Base-by-base conservation (phyloP, 2,329 filamentous ascomycete genomes). In the Hirsutella thompsonii region DNA sequence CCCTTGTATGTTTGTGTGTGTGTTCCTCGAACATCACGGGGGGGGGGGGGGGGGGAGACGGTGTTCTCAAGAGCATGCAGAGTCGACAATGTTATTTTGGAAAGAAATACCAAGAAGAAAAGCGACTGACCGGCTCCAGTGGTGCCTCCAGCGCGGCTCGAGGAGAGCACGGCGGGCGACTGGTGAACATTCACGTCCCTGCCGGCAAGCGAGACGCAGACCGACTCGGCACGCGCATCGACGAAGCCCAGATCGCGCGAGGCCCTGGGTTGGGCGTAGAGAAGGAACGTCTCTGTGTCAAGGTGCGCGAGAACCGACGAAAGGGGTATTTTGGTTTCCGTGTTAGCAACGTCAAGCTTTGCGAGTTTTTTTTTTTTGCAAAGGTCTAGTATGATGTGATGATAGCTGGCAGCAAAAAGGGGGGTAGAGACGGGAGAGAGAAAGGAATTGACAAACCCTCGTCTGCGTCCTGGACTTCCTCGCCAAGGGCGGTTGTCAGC, bases 241-340 rank as follows among this genome's bases (percentile, higher is more conserved):
- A 96, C 65, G 61, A 95, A 92, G 54, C 90, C 92, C 9, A 96
- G 78, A 51, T 88, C 80, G 41, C 79, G 76, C 11, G 82, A 83
- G 0, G 83, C 79, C 20, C 86, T 75, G 16, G 76, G 64, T 55
- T 83, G 79, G 35, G 86, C 81, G 67, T 94, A 95, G 42, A 95
- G 71, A 30, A 89, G 64, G 55, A 94, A 95, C 4, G 86, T 85
- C 65, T 96, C 23, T 26, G 23, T 26, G 6, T 6, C 23, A 11
- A 6, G 6, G 11, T 26, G n/a, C n/a, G n/a, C n/a, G n/a, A n/a
- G n/a, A n/a, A n/a, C n/a, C n/a, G n/a, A n/a, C n/a, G n/a, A n/a
- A n/a, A n/a, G n/a, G n/a, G n/a, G n/a, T n/a, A n/a, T n/a, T n/a
- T n/a, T n/a, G n/a, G n/a, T n/a, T n/a, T n/a, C n/a, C n/a, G n/a